Evolutionary conservation across 2,329 filamentous ascomycete genomes (phyloP), one percentile per base, ranked within the genome.

Genomic region (Scytalidium sp.): DNA sequence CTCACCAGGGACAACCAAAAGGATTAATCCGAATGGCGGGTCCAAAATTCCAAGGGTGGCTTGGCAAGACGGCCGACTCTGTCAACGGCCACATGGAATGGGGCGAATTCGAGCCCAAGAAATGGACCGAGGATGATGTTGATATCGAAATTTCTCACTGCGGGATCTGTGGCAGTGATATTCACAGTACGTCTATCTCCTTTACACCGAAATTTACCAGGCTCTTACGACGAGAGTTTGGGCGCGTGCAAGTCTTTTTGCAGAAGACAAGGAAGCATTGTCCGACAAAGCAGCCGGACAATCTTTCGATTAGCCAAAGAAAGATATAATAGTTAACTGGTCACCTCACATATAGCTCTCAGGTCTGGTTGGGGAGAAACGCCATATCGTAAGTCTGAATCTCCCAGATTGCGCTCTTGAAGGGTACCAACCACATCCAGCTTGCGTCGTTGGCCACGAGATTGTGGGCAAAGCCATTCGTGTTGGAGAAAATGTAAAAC

Each of bases 141-240:
- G 76, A 80, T 61, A 73, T 80, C 51, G 67, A 72, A 50, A 64
- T 80, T 50, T 70, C 73, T 25, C 74, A 79, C 59, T 79, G 75
- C 56, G 76, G 75, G 52, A 69, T 78, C 41, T 36, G 32, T 36
- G 39, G 46, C 32, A 7, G 4, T 21, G 20, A 40, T 20, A 36
- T 36, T 36, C 32, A 36, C 32, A 36, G 25, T 29, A 29, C 25
- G 25, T 29, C 25, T 29, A 29, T 29, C 25, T 29, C 7, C 25
- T 29, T 29, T 29, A 29, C 25, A 29, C 25, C 25, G 13, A 13
- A 29, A 29, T 29, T 29, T 29, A 13, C 25, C 25, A 13, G 25
- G 25, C 25, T 29, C 25, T 29, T 29, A 29, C 13, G 25, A 29
- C 25, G 25, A 29, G 25, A 29, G 13, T 29, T 29, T 29, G n/a